Evolutionary conservation across 2,329 filamentous ascomycete species (phyloP), one percentile per base, ranked within the genome.

Genomic region (Magnaporthiopsis rhizophila): DNA sequence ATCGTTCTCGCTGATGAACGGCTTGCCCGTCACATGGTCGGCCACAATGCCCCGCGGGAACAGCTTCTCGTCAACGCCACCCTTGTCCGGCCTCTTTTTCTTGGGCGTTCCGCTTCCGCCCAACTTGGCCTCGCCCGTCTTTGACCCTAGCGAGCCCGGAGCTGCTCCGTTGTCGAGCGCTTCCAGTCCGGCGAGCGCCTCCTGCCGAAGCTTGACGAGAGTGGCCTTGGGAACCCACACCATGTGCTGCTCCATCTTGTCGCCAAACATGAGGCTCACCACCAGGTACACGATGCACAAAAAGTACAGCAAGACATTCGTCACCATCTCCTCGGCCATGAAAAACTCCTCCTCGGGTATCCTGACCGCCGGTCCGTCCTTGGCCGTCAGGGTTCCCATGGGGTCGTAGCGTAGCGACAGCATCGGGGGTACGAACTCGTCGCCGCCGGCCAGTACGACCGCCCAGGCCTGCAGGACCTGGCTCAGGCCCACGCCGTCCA

Each of bases 401-500:
- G 74, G 70, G 62, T 82, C 80, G 5, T 75, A 68, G 8, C 70
- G 69, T 2, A 74, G 70, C 11, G 74, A 74, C 1, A 71, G 66
- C 2, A 80, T 65, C 3, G 73, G 72, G 7, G 72, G 71, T 0
- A 83, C 75, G 57, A 81, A 74, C 13, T 70, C 69, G 32, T 79
- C 77, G 3, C 74, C 70, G 1, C 78, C 80, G 8, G 75, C 74
- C 2, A 85, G 69, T 0, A 81, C 75, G 1, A 76, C 70, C 0
- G 74, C 79, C 82, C 82, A 85, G 9, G 74, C 77, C 0, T 74
- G 67, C 3, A 84, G 66, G 9, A 85, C 70, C 0, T 72, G 75
- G 3, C 71, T 68, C 34, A 74, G 73, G 4, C 79, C 81, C 67
- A 80, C 74, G 3, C 74, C 78, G 66, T 84, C 82, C 65, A 78